phyloP scores from a whole-genome alignment of 768 basidiomycete genomes.

The Collybiopsis luxurians region DNA sequence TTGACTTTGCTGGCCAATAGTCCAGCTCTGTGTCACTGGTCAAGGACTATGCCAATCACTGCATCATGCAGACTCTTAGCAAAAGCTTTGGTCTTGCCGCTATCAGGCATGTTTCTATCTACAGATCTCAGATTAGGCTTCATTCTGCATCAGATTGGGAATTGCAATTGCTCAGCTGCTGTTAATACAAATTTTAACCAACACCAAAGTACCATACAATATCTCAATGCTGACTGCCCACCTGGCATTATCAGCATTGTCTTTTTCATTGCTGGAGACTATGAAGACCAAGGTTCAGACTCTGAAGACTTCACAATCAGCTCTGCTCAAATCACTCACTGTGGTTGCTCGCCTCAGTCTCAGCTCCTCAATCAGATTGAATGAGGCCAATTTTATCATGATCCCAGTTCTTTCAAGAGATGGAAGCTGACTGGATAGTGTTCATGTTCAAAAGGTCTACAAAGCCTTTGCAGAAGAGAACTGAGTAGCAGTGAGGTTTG shows the following conservation, averaged over 20 bases:
- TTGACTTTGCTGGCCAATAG: conserved; percentile 77
- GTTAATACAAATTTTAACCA: conserved; percentile 85
- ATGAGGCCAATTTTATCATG: conserved; percentile 89
- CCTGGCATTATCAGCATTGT: conserved; percentile 77
- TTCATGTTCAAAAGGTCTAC: conserved; percentile 65
- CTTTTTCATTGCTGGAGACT: conserved; percentile 51
- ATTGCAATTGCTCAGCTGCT: conserved; percentile 88
- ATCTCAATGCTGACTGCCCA: conserved; percentile 87
- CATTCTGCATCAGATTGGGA: conserved; percentile 59
- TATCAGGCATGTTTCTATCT: conserved; percentile 64
- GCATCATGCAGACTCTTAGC: conserved; percentile 93
- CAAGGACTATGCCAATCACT: conserved; percentile 80
- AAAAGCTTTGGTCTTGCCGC: conserved; percentile 96
- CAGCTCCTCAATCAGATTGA: conserved; percentile 71
- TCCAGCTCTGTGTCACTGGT: conserved; percentile 70
- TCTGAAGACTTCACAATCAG: conserved; percentile 55
- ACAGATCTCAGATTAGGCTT: background rate
- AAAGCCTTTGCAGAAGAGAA: conserved; percentile 78
- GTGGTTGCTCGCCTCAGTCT: conserved; percentile 50
- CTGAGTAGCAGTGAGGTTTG: conserved; percentile 87
- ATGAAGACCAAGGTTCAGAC: conserved; percentile 66
- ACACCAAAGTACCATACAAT: conserved; percentile 98
- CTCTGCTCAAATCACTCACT: conserved; percentile 50
- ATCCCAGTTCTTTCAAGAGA: conserved; percentile 64
- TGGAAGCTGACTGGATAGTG: conserved; percentile 50